Percentiles rank a stretch among this genome's conserved stretches.
Evolutionary conservation across 129 eudicot species (phyloP).

Genomic region (Saussurea involucrata): DNA sequence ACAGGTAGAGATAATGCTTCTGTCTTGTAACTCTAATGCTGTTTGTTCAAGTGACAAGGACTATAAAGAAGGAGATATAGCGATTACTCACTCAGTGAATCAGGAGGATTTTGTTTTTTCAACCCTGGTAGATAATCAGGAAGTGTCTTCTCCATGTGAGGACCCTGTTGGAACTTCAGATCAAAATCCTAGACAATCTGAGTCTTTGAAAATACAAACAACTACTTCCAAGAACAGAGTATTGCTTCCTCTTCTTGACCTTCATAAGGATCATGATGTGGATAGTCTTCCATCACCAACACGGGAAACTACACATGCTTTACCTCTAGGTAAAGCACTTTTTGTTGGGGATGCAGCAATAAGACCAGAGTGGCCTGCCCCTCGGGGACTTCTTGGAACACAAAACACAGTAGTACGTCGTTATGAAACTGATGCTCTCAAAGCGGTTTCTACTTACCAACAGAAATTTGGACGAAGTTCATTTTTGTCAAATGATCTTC

Average conservation of each 20-base stretch:
- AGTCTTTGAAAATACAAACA: constrained; percentile 34
- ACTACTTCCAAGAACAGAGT: constrained; percentile 44
- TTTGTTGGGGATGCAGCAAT: constrained; percentile 35
- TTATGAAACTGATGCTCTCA: constrained; percentile 85
- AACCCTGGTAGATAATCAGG: constrained; percentile 16
- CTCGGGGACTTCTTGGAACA: constrained; percentile 36
- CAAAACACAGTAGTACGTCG: constrained; percentile 42
- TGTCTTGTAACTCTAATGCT: constrained; percentile 26
- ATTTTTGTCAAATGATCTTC: constrained; percentile 54
- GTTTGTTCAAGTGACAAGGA: constrained; percentile 17
- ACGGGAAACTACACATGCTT: constrained; percentile 42
- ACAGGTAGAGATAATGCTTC: constrained; percentile 55
- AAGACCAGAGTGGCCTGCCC: constrained; percentile 76
- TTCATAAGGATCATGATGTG: constrained; percentile 90
- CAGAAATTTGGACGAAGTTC: constrained; percentile 78
- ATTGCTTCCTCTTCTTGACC: constrained; percentile 78
- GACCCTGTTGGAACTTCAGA: constrained; percentile 24
- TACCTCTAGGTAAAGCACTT: constrained; percentile 43
- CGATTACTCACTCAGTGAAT: constrained; percentile 3
- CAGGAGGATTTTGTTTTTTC: constrained; percentile 22
- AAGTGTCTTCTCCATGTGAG: constrained; percentile 16
- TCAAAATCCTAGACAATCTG: constrained; percentile 23
- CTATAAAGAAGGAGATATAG: constrained; percentile 17
- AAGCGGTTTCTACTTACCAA: constrained; percentile 85
- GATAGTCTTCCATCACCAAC: constrained; percentile 99